These are phyloP conservation scores for Hymenoscyphus infarciens DNA, from an alignment of 2,329 filamentous ascomycete genomes.

Conservation along the genomic window DNA sequence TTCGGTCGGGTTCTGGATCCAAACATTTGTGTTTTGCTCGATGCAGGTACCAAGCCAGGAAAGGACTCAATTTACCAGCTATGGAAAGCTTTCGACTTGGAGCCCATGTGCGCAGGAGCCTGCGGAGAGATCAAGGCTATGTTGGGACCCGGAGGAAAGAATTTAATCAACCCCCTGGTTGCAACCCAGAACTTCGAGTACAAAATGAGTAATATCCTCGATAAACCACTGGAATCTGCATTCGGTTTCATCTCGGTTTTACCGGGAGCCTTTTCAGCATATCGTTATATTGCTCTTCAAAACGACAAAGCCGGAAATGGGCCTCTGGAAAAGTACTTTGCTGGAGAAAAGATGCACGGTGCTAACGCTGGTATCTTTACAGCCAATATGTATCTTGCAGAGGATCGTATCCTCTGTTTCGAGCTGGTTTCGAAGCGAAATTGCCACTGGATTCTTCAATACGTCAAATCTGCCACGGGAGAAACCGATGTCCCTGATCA, in stretches of 20 bases:
- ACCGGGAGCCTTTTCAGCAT: conserved; percentile 97
- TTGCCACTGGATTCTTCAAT: conserved; percentile 95
- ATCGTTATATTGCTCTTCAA: conserved; percentile 88
- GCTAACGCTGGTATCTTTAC: conserved; percentile 94
- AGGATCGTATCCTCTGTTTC: conserved; percentile 98
- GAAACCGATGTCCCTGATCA: conserved; percentile 96
- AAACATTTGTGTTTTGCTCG: conserved; percentile 93
- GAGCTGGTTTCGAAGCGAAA: conserved; percentile 97
- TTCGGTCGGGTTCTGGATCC: conserved; percentile 90
- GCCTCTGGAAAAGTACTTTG: conserved; percentile 93
- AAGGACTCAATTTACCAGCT: conserved; percentile 94
- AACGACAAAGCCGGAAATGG: conserved; percentile 95
- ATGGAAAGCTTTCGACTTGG: conserved; percentile 97
- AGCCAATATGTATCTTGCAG: conserved; percentile 98
- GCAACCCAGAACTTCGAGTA: conserved; percentile 99
- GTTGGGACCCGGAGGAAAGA: conserved; percentile 79
- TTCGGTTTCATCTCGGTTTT: conserved; percentile 98
- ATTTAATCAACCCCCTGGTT: conserved; percentile 87
- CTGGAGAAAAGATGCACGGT: conserved; percentile 87
- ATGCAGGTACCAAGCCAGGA: conserved; percentile 92
- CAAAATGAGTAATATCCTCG: conserved; percentile 99
- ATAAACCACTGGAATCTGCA: conserved; percentile 94
- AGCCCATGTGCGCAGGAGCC: conserved; percentile 95
- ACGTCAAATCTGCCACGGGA: conserved; percentile 94
- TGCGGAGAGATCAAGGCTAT: conserved; percentile 99